Base-by-base conservation (phyloP, 1,139 yeast species). In the Hemisphaericaspora xylofermentans region DNA sequence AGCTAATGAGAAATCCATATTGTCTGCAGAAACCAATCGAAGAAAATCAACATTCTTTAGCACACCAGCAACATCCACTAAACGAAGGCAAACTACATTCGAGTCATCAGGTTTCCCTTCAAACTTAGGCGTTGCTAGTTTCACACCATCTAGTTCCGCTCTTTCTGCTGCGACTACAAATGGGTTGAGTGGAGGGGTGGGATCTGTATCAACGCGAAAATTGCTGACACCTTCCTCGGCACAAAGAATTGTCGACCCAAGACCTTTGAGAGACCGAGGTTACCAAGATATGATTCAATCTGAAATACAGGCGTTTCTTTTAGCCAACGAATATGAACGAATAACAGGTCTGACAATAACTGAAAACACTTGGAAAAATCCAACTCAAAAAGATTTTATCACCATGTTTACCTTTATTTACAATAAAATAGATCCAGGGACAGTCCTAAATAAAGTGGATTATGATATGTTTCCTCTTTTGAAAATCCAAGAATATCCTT, bases 301-400 rank as follows among this genome's bases (percentile, higher is more conserved):
- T 44, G 86, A 81, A 41, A 75, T 88, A 16, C 77, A 76, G 52
- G 85, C 82, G 32, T 91, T 79, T 58, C 65, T 89, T 37, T 65
- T 75, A 12, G 63, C 66, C 6, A 78, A 83, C 57, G 76, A 78
- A 56, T 89, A 86, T 60, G 95, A 85, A 54, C 63, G 78, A 24
- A 91, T 84, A 46, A 82, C 82, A 71, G 82, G 80, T 51, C 88
- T 84, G 50, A 77, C 88, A 1, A 61, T 89, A 24, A 76, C 88
- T 2, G 68, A 74, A 17, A 83, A 81, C 56, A 78, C 88, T 1
- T 66, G 89, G 43, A 75, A 72, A 49, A 81, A 77, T 49, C 97
- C 97, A 7, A 88, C 96, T 0, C 97, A 89, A 56, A 87, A 85
- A 57, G 96, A 88, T 52, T 89, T 89, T 61, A 81, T 80, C 9